Conservation (phyloP, 805 yeast genomes). For the Hanseniaspora mollemarum region DNA sequence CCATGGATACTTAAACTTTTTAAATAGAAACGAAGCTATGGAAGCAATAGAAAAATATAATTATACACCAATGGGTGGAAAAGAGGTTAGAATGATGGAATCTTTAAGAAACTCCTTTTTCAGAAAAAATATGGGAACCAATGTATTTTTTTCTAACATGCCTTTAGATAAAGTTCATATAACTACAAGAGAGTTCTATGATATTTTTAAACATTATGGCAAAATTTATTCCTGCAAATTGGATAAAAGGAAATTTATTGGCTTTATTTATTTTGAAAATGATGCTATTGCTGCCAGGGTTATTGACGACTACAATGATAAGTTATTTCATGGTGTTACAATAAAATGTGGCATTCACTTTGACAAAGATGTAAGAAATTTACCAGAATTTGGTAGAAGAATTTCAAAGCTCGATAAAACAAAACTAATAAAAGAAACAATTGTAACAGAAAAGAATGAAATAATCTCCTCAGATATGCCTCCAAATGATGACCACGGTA, state of each 20-base stretch:
- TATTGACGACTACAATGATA: slow-evolving; percentile 27
- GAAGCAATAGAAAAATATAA: slow-evolving; percentile 48
- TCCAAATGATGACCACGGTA: slow-evolving; percentile 5
- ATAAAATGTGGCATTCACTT: slow-evolving; percentile 35
- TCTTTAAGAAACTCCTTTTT: slow-evolving; percentile 36
- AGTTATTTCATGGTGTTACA: slow-evolving; percentile 25
- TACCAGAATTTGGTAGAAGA: slow-evolving; percentile 28
- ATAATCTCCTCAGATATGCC: background rate
- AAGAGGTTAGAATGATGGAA: slow-evolving; percentile 47
- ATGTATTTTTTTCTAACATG: slow-evolving; percentile 40
- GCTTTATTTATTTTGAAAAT: slow-evolving; percentile 33
- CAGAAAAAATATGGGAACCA: slow-evolving; percentile 39
- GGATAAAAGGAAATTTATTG: slow-evolving; percentile 32
- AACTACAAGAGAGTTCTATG: slow-evolving; percentile 39
- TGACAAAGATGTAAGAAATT: slow-evolving; percentile 28
- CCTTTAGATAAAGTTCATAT: slow-evolving; percentile 27
- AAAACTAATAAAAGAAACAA: slow-evolving; percentile 18
- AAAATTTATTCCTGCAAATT: slow-evolving; percentile 36
- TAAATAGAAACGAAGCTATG: slow-evolving; percentile 40
- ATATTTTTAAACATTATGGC: slow-evolving; percentile 39
- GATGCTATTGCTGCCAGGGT: slow-evolving; percentile 30
- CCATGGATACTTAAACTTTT: slow-evolving; percentile 62
- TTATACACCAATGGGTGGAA: slow-evolving; percentile 32
- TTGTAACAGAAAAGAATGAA: slow-evolving; percentile 19
- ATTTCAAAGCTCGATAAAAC: slow-evolving; percentile 21